A percentile compares a stretch with the other conserved stretches of the same genome.
Evolutionary conservation across 345 rosid species (phyloP).

Genomic region (Hypericum perforatum): DNA sequence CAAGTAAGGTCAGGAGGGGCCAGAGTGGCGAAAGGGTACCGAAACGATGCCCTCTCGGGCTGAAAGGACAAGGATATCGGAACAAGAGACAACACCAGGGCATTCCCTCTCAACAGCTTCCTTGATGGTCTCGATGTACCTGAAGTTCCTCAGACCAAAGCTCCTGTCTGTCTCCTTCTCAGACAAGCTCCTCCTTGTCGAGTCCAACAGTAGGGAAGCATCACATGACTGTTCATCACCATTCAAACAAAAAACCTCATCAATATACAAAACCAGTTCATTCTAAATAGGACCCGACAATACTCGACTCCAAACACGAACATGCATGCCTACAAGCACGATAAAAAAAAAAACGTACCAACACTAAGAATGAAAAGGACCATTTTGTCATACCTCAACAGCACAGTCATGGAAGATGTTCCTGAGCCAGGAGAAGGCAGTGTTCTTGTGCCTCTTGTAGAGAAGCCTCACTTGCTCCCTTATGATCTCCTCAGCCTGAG

Average conservation of each 20-base stretch:
- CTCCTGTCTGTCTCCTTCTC: conserved; percentile 97
- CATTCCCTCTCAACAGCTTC: conserved; percentile 96
- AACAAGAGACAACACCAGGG: conserved; percentile 83
- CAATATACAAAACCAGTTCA: neutral
- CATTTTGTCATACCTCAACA: conserved; percentile 46
- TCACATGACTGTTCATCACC: conserved; percentile 59
- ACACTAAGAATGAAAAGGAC: neutral
- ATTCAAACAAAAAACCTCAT: conserved; percentile 4
- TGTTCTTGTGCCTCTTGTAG: conserved; percentile 98
- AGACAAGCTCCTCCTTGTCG: conserved; percentile 81
- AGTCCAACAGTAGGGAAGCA: conserved; percentile 91
- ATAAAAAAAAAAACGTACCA: neutral
- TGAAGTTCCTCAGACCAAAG: conserved; percentile 87
- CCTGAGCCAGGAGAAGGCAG: conserved; percentile 98
- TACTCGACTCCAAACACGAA: too few relatives aligned
- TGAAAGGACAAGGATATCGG: conserved; percentile 81
- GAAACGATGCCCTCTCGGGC: conserved; percentile 79
- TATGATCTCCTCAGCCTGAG: conserved; percentile 92
- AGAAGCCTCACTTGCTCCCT: conserved; percentile 83
- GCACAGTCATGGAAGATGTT: conserved; percentile 99
- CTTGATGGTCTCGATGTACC: conserved; percentile 81
- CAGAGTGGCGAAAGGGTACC: conserved; percentile 23
- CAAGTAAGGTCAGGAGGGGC: neutral
- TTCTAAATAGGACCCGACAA: too few relatives aligned
- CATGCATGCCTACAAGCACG: too few relatives aligned